Conservation (phyloP, 306 rosid species). For the Acacia acuminata region DNA sequence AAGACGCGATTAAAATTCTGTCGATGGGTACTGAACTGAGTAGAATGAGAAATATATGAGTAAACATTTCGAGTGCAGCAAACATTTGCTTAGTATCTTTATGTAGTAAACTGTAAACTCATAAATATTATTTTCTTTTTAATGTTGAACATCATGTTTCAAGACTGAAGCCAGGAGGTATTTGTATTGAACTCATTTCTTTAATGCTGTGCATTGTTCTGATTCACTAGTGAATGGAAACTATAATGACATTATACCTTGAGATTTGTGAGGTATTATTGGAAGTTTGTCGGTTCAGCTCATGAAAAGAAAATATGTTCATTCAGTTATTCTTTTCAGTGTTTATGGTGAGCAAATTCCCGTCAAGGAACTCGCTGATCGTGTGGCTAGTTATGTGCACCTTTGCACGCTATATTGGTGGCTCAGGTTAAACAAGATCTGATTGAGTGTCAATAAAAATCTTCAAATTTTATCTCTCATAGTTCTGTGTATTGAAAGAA, state of each 20-base stretch:
- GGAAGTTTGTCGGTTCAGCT: slow-evolving; percentile 23
- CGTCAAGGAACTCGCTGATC: slow-evolving; percentile 94
- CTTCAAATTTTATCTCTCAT: slow-evolving; percentile 29
- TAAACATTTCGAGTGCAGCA: background rate
- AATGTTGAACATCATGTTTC: background rate
- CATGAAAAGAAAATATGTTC: slow-evolving; percentile 22
- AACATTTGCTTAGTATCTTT: slow-evolving; percentile 5
- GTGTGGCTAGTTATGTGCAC: slow-evolving; percentile 97
- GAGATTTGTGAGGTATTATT: background rate
- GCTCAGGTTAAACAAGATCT: slow-evolving; percentile 70
- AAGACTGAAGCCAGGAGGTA: background rate
- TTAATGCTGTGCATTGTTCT: background rate
- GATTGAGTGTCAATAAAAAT: background rate
- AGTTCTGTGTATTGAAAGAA: slow-evolving; percentile 21
- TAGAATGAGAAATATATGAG: background rate
- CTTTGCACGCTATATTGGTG: slow-evolving; percentile 97
- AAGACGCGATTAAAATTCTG: background rate
- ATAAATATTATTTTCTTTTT: slow-evolving; percentile 3
- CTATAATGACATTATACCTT: slow-evolving; percentile 4
- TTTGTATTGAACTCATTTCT: slow-evolving; percentile 9
- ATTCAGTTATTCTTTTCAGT: slow-evolving; percentile 46
- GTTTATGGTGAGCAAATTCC: slow-evolving; percentile 87
- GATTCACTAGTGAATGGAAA: slow-evolving; percentile 2
- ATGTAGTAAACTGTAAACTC: background rate
- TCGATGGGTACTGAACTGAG: background rate